Evolutionary conservation across 2,329 filamentous ascomycete genomes (phyloP), one percentile per base, ranked within the genome.

Genomic region (Microdochium bolleyi): DNA sequence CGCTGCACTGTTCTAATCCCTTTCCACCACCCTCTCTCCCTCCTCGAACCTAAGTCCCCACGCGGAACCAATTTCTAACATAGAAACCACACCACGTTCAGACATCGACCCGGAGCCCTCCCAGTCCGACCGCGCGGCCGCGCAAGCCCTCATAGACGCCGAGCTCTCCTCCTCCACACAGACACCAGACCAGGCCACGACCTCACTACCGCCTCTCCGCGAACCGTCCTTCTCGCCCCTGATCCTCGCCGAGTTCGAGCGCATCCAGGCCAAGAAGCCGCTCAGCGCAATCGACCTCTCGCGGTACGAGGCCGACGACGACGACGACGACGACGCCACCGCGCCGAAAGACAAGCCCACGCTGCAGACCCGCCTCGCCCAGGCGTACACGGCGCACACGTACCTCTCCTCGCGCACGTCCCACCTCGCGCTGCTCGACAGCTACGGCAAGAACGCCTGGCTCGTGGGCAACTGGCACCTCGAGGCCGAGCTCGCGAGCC

Each of bases 401-500:
- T 81, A 83, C 67, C 73, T 84, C 13, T 58, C 66, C 13, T 62
- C 70, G n/a, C 78, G 82, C 3, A 67, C 73, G 34, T 62, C 74
- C 30, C 77, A 82, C 68, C 80, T 96, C 19, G 73, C 76, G 1
- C 77, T 96, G n/a, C 80, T 96, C 21, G 88, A 94, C 62, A 78
- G 78, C 50, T 85, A 85, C 68, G 94, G 92, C 59, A 89, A 89
- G 71, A 96, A 96, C 68, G 87, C 89, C 10, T 97, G 94, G 92
- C 76, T 99, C 52, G 79, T 95, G 9, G 83, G 83, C 5, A 99
- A 99, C 69, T 82, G 85, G 61, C 83, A 88, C 59, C 69, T 91
- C 21, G 92, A 96, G 70, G 81, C 82, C 46, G 79, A 89, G 44
- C 70, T 95, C 51, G 77, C 78, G 50, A 68, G 68, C 13, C 64